Base-by-base conservation (phyloP, 768 basidiomycete genomes). In the Strobilomyces dryophilus region DNA sequence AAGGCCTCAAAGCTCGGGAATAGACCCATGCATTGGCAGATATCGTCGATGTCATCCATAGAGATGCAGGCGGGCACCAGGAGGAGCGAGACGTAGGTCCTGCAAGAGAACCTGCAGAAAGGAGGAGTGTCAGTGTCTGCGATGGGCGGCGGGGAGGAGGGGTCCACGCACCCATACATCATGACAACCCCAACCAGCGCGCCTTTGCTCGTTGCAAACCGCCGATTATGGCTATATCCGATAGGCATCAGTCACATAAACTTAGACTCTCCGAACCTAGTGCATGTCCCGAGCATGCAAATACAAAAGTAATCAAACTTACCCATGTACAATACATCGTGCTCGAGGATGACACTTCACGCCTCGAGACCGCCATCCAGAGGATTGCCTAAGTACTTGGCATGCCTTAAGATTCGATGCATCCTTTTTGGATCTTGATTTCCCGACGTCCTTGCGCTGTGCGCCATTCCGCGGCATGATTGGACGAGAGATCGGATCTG, bases 21-120 rank as follows among this genome's bases (percentile, higher is more conserved):
- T 75, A 87, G 81, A 6, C 88, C 87, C 0, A 78, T 70, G 15
- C 88, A 73, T 26, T 82, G 73, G 5, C 88, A 88, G 0, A 87
- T 76, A 49, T 89, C 86, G 9, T 70, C 70, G 1, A 76, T 73
- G 0, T 75, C 74, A 0, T 88, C 87, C 66, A 90, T 75, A 9
- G 78, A 73, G 58, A 86, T 79, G 34, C 24, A 24, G 24, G 81
- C 74, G 2, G 87, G 87, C 17, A 77, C 74, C 1, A 73, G 62
- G 24, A 86, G 60, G 8, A 89, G 67, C 15, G 80, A 76, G 8
- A 82, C 78, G 54, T 80, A 87, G 1, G 79, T 74, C 4, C 89
- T 88, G 0, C 81, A 84, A 1, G 78, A 70, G 48, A 86, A 76
- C 0, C 85, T 85, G 47, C 14, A 3, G 14, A 21, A 31, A 32